These are phyloP conservation scores for Acanthamoeba lugdunensis DNA, from an alignment of 208 protist species.

Conservation along the genomic window DNA sequence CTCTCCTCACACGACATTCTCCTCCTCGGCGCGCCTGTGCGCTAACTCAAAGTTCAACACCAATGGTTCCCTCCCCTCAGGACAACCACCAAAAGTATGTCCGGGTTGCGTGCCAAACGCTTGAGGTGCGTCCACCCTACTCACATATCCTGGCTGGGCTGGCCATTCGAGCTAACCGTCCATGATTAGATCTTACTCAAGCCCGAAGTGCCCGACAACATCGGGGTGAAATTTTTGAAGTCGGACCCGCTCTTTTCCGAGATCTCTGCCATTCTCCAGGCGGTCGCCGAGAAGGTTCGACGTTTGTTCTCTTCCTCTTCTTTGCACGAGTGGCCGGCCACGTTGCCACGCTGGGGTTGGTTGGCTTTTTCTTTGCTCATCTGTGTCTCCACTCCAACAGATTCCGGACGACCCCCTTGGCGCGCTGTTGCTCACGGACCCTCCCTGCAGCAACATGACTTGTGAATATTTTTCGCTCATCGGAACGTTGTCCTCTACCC, in stretches of 20 bases:
- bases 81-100: constrained; percentile 74
- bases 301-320: background rate
- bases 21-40: background rate
- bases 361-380: constrained; percentile 16
- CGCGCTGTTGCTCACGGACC: background rate
- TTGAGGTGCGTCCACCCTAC: constrained; percentile 30
- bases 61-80: background rate
- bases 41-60: background rate
- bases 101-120: constrained; percentile 67
- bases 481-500: constrained; percentile 69
- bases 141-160: no score
- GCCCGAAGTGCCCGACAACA: constrained; percentile 25
- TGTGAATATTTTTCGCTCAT: constrained; percentile 82
- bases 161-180: background rate
- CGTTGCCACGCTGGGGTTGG: no score
- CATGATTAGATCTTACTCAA: constrained; percentile 29
- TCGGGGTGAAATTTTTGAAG: constrained; percentile 56
- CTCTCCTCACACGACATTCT: background rate
- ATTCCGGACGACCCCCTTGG: constrained; percentile 38
- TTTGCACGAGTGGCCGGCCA: no score
- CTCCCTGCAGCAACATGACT: constrained; percentile 77
- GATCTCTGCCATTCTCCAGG: constrained; percentile 59
- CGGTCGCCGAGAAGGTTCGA: constrained; percentile 55
- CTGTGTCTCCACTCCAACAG: constrained; percentile 51
- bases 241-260: constrained; percentile 40